These are phyloP conservation scores for Nymphaea thermarum DNA, from an alignment of 164 flowering plant species.

Conservation along the genomic window DNA sequence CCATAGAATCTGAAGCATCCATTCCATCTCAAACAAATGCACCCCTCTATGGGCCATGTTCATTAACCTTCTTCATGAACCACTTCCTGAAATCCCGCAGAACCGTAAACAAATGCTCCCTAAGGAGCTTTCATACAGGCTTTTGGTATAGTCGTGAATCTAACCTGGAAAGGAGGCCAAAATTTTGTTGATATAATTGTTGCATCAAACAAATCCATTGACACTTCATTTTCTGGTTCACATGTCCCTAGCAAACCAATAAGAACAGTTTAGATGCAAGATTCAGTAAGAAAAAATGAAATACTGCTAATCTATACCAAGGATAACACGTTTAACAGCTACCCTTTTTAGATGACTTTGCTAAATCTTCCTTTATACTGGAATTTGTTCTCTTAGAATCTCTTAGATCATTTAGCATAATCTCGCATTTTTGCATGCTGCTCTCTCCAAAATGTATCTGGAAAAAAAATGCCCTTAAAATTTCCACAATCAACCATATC, in stretches of 20 bases:
- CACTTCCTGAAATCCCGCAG: too few relatives aligned
- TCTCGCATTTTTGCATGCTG: conserved; percentile 95
- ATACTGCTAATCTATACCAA: neutral
- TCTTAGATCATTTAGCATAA: conserved; percentile 95
- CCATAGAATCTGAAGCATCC: too few relatives aligned
- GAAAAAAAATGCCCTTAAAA: conserved; percentile 1
- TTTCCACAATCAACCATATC: too few relatives aligned
- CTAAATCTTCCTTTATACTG: conserved; percentile 74
- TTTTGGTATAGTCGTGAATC: too few relatives aligned
- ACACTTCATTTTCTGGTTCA: conserved; percentile 26
- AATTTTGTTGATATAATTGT: conserved; percentile 91
- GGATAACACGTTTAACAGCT: neutral
- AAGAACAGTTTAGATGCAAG: neutral
- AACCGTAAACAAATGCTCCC: too few relatives aligned
- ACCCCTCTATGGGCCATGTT: too few relatives aligned
- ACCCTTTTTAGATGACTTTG: conserved; percentile 43
- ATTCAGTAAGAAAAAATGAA: neutral
- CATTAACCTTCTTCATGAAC: too few relatives aligned
- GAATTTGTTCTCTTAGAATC: conserved; percentile 89
- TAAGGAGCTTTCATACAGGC: too few relatives aligned
- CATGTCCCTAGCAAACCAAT: conserved; percentile 19
- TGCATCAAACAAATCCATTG: conserved; percentile 63
- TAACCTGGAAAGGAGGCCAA: conserved; percentile 99
- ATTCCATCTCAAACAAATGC: too few relatives aligned
- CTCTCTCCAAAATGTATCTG: conserved; percentile 99